phyloP scores from a whole-genome alignment of 2,329 filamentous ascomycete genomes.

The Xylaria sp. region DNA sequence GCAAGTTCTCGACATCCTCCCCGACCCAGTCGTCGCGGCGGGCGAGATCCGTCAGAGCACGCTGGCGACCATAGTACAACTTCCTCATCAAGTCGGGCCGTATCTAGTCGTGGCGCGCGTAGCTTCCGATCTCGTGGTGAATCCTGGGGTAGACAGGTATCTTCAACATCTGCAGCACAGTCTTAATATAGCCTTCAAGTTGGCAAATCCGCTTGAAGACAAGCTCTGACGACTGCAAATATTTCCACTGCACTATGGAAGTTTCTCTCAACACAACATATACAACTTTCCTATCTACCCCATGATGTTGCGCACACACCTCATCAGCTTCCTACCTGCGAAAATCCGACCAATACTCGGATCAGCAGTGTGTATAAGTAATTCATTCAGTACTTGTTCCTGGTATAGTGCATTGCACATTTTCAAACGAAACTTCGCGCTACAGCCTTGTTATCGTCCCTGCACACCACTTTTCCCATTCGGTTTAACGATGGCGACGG shows the following conservation, averaged over 20 bases:
- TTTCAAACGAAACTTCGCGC: slow-evolving; percentile 17
- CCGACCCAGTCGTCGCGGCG: slow-evolving; percentile 38
- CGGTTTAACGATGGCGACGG: slow-evolving; percentile 26
- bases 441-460: slow-evolving; percentile 24
- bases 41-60: slow-evolving; percentile 33
- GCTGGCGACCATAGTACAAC: slow-evolving; percentile 26
- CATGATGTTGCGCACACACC: slow-evolving; percentile 3
- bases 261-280: slow-evolving; percentile 16
- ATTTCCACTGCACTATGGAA: slow-evolving; percentile 19
- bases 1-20: slow-evolving; percentile 32
- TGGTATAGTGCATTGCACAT: slow-evolving; percentile 27
- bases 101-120: slow-evolving; percentile 38
- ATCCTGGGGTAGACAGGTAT: slow-evolving; percentile 40
- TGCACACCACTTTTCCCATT: slow-evolving; percentile 21
- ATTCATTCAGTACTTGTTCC: slow-evolving; percentile 31
- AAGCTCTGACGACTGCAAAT: neutral
- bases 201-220: slow-evolving; percentile 6
- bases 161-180: slow-evolving; percentile 29
- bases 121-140: slow-evolving; percentile 42
- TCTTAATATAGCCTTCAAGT: slow-evolving; percentile 28
- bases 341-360: slow-evolving; percentile 23
- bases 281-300: slow-evolving; percentile 15
- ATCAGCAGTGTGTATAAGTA: slow-evolving; percentile 39
- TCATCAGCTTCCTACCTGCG: slow-evolving; percentile 23
- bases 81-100: slow-evolving; percentile 32